Base-by-base conservation (phyloP, 306 rosid species). In the Prunus mume region DNA sequence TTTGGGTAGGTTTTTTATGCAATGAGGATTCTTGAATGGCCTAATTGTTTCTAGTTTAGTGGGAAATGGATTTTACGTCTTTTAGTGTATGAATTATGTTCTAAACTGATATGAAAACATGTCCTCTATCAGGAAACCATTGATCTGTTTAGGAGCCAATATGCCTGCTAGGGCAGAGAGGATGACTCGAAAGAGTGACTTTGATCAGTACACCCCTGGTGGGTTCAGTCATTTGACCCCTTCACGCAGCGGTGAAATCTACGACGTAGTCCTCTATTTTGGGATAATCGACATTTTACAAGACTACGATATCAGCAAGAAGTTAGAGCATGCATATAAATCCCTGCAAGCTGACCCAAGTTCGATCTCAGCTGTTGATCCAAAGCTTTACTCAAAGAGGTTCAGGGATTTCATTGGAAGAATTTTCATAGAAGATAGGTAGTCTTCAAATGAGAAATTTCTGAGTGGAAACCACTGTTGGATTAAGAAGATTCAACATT, bases 111-210 rank as follows among this genome's bases (percentile, higher is more conserved):
- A 12, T 65, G 47, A 43, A 68, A 51, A 18, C 20, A 45, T 69
- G 1, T 41, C 2, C 9, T 63, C 38, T 83, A 75, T 76, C 98
- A 96, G 98, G 88, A 93, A 87, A 73, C 85, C 98, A 5, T 78
- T 93, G 83, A 96, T 96, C 73, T 89, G 99, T 61, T 77, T 96
- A 76, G 99, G 99, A 56, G 98, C 99, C 38, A 96, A 96, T 73
- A 91, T 86, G 98, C 98, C 99, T 11, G 99, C 98, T 2, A 87
- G 98, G 84, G 99, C 97, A 3, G 99, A 93, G 82, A 88, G 90
- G 65, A 83, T 89, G 96, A 87, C 90, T 30, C 81, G 99, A 65
- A 83, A 87, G 82, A 93, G 98, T 24, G 97, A 91, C 81, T 92
- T 91, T 1, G 96, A 93, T 86, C 97, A 87, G 56, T 92, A 96